Evolutionary conservation across 2,329 filamentous ascomycete genomes (phyloP).

Genomic region (Colletotrichum sp.): DNA sequence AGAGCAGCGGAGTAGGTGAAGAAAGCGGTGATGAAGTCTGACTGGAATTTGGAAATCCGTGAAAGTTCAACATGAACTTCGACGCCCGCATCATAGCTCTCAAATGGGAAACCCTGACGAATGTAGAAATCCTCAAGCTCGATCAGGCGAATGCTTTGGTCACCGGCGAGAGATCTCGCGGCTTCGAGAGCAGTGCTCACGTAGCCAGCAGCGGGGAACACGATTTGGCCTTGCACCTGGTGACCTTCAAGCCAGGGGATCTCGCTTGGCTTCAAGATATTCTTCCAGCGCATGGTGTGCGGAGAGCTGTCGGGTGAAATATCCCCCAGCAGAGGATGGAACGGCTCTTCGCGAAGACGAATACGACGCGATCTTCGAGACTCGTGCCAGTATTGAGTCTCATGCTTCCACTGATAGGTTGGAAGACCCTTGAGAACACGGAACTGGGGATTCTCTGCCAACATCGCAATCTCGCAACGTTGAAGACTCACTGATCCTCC

Average conservation of each 20-base stretch:
- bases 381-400: not conserved
- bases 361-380: not conserved
- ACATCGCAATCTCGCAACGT: not conserved
- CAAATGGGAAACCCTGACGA: not conserved
- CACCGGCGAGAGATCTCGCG: not conserved
- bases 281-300: constrained; percentile 23
- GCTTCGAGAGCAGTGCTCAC: constrained; percentile 39
- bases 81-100: not conserved
- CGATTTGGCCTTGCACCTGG: constrained; percentile 30
- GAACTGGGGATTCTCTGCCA: not conserved
- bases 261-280: constrained; percentile 27
- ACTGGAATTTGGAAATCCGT: not conserved
- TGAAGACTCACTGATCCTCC: not conserved
- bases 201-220: constrained; percentile 46
- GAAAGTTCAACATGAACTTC: not conserved
- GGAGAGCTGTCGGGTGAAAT: not conserved
- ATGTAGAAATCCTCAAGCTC: not conserved
- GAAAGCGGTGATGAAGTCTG: not conserved
- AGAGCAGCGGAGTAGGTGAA: not conserved
- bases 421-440: not conserved
- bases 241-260: constrained; percentile 46
- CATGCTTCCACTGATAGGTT: not conserved
- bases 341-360: not conserved
- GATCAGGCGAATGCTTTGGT: not conserved
- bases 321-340: not conserved